Conservation (phyloP, 768 basidiomycete genomes). For the Amanita brunnescens region DNA sequence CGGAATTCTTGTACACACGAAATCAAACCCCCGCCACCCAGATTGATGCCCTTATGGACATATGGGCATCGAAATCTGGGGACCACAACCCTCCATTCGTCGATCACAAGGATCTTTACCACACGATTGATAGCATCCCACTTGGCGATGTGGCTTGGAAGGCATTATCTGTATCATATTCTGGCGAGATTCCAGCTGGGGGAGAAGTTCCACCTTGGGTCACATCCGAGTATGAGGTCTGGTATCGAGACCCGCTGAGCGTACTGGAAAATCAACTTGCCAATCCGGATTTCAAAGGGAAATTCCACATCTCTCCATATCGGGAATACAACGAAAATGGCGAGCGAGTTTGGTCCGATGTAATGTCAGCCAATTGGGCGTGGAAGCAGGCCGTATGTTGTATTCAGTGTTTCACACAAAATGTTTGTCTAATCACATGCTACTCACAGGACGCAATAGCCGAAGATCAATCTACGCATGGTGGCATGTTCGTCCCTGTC, state of each 20-base stretch:
- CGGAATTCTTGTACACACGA: slow-evolving; percentile 13
- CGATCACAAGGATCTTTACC: slow-evolving; percentile 21
- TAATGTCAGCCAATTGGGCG: slow-evolving; percentile 36
- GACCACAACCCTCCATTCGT: slow-evolving; percentile 22
- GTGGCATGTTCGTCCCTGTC: slow-evolving; percentile 22
- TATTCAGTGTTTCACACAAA: background rate
- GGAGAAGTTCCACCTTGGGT: slow-evolving; percentile 24
- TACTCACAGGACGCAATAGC: slow-evolving; percentile 16
- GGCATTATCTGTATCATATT: slow-evolving; percentile 21
- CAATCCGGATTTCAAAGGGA: background rate
- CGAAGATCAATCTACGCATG: slow-evolving; percentile 15
- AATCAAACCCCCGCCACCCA: slow-evolving; percentile 13
- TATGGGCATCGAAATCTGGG: slow-evolving; percentile 14
- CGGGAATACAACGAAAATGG: slow-evolving; percentile 22
- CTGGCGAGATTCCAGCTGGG: slow-evolving; percentile 9
- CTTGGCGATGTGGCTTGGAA: slow-evolving; percentile 30
- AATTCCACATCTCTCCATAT: slow-evolving; percentile 27
- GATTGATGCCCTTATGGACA: slow-evolving; percentile 10
- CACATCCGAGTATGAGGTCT: background rate
- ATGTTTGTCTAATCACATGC: too few relatives aligned
- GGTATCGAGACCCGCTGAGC: too few relatives aligned
- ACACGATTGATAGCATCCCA: slow-evolving; percentile 24
- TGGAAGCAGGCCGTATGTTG: slow-evolving; percentile 13
- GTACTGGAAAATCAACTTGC: slow-evolving; percentile 16
- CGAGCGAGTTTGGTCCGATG: slow-evolving; percentile 19